phyloP scores from a whole-genome alignment of 2,329 filamentous ascomycete species.

The Tolypocladium pustulatum region DNA sequence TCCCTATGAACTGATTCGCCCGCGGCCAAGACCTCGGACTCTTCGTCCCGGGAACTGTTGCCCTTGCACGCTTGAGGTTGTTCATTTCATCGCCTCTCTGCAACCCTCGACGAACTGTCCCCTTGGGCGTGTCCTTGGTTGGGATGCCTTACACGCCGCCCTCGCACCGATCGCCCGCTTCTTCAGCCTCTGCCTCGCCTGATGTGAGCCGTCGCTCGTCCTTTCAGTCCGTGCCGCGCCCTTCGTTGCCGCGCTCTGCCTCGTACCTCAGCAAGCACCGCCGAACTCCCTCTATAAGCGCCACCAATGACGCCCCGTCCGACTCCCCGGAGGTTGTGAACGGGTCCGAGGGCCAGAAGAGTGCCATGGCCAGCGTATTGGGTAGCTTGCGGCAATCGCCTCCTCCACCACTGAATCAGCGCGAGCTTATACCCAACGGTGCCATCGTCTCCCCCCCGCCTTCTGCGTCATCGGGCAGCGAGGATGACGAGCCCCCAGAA shows the following conservation, averaged over 20 bases:
- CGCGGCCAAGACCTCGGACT: neutral
- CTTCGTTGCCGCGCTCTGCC: slow-evolving; percentile 50
- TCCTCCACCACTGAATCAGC: slow-evolving; percentile 62
- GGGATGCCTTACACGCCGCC: slow-evolving; percentile 87
- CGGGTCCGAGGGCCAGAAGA: slow-evolving; percentile 5
- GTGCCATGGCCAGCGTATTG: slow-evolving; percentile 30
- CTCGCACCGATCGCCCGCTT: slow-evolving; percentile 52
- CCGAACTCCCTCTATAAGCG: slow-evolving; percentile 40
- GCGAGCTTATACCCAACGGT: slow-evolving; percentile 61
- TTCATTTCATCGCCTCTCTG: neutral
- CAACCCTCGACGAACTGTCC: neutral
- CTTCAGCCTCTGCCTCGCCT: slow-evolving; percentile 47
- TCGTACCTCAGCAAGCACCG: slow-evolving; percentile 57
- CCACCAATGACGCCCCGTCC: slow-evolving; percentile 14
- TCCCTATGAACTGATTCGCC: neutral
- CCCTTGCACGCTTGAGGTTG: neutral
- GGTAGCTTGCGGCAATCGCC: slow-evolving; percentile 69
- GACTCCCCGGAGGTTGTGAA: slow-evolving; percentile 21
- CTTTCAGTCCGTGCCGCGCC: slow-evolving; percentile 37
- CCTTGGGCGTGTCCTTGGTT: slow-evolving; percentile 13
- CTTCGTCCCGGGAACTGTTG: neutral
- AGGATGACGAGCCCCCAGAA: slow-evolving; percentile 58
- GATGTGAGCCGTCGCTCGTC: slow-evolving; percentile 49
- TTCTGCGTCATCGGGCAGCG: slow-evolving; percentile 69
- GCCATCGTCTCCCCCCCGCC: slow-evolving; percentile 89